Evolutionary conservation across 441 rosid species (phyloP).

Genomic region (Bocquillonia castaneifolia): DNA sequence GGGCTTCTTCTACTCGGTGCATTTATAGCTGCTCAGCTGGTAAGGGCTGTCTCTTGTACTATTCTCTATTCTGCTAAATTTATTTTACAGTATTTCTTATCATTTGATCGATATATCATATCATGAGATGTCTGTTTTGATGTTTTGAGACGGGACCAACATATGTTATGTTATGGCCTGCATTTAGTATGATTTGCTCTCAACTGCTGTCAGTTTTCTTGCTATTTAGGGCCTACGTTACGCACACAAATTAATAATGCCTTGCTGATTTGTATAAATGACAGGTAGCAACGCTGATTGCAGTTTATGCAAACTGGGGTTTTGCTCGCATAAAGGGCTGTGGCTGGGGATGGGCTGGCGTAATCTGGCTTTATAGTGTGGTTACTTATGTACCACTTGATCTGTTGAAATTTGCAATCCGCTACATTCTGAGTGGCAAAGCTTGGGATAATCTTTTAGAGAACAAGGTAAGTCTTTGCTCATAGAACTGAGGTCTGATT

Average conservation of each 20-base stretch:
- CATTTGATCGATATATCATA: neutral
- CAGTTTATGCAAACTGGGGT: constrained; percentile 81
- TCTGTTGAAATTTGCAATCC: constrained; percentile 60
- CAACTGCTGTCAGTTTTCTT: too few species aligned
- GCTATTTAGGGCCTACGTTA: neutral
- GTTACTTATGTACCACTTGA: constrained; percentile 75
- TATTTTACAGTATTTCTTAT: neutral
- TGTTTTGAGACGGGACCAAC: neutral
- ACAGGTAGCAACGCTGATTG: constrained; percentile 69
- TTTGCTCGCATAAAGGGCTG: constrained; percentile 63
- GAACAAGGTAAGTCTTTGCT: constrained; percentile 51
- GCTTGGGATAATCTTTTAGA: constrained; percentile 84
- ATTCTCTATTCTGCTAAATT: neutral
- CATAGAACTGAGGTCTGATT: too few species aligned
- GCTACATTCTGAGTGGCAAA: constrained; percentile 67
- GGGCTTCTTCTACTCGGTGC: constrained; percentile 59
- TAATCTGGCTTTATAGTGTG: constrained; percentile 69
- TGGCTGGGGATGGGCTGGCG: constrained; percentile 97
- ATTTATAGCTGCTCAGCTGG: constrained; percentile 72
- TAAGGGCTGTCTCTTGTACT: constrained; percentile 21
- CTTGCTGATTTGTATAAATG: neutral
- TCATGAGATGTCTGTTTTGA: neutral
- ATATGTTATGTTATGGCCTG: neutral
- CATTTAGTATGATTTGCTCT: too few species aligned
- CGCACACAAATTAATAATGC: neutral